phyloP scores from a whole-genome alignment of 441 rosid species.

The Adansonia gregorii region DNA sequence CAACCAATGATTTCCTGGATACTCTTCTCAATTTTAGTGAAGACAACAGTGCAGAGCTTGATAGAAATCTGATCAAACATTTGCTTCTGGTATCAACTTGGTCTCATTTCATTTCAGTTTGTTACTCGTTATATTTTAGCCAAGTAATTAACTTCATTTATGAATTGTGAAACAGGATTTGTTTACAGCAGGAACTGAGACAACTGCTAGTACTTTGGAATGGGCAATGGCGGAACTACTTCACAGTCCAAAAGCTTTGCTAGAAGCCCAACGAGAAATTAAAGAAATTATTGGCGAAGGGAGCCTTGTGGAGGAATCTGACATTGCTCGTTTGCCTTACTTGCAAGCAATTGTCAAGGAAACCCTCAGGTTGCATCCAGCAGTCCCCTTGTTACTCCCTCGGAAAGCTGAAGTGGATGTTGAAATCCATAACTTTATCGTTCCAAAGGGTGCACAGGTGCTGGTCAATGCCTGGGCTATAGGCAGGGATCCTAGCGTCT shows the following conservation, averaged over 20 bases:
- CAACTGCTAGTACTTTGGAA: constrained; percentile 46
- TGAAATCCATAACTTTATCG: constrained; percentile 35
- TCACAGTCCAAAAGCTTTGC: constrained; percentile 40
- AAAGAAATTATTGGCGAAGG: constrained; percentile 32
- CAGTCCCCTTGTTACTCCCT: constrained; percentile 37
- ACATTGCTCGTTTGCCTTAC: constrained; percentile 35
- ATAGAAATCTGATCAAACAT: constrained; percentile 34
- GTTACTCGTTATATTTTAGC: background rate
- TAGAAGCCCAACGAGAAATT: constrained; percentile 42
- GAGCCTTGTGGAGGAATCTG: constrained; percentile 37
- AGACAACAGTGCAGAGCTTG: constrained; percentile 32
- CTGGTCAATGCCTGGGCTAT: constrained; percentile 56
- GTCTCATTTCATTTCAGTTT: background rate
- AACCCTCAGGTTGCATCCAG: constrained; percentile 49
- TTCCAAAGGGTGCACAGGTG: constrained; percentile 45
- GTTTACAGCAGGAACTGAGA: constrained; percentile 48
- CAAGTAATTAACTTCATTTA: background rate
- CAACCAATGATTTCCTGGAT: constrained; percentile 39
- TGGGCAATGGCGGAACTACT: constrained; percentile 75
- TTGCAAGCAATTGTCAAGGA: constrained; percentile 47
- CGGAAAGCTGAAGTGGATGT: constrained; percentile 29
- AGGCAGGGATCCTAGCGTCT: constrained; percentile 44
- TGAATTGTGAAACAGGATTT: constrained; percentile 38
- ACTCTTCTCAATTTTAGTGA: constrained; percentile 39
- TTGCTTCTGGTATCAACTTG: constrained; percentile 36